Base-by-base conservation (phyloP, 495 filamentous ascomycete species). In the Lindgomyces ingoldianus region DNA sequence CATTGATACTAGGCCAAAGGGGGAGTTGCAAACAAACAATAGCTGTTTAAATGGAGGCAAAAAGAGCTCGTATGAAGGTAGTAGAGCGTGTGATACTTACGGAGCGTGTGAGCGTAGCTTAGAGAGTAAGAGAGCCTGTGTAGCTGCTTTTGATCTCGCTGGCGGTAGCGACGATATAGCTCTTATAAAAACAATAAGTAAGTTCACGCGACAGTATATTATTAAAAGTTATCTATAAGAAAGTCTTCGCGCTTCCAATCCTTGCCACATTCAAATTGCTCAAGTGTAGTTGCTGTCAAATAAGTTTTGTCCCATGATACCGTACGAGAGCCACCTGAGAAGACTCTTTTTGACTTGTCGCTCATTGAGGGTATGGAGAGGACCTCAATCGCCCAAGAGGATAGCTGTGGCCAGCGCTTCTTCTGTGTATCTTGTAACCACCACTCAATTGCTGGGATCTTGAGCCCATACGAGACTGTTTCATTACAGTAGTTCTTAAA, bases 151-250 rank as follows among this genome's bases (percentile, higher is more conserved):
- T 39, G 33, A 39, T 14, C 6, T 39, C 33, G 33, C 33, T 39
- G 33, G 6, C 14, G 14, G 33, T 39, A 39, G 33, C 14, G 14
- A 39, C 33, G 14, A 39, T 39, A 14, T 39, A 39, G 14, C 33
- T 39, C 33, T n/a, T 39, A 39, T 6, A 39, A 39, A 6, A 39
- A 39, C 33, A 39, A 39, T 6, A 39, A 14, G 6, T 14, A 6
- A 6, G 33, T 14, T 39, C 14, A 14, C 14, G 14, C 14, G 14
- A 39, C 14, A 39, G 14, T 42, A 18, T 47, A 47, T 47, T 8
- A 47, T 47, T 47, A 47, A 47, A 47, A 47, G 44, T 47, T 47
- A 47, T 47, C 44, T 47, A 18, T 47, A 47, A 47, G 44, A 4
- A 47, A 47, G 21, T 47, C 44, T 22, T 18, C 44, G 6, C 44